These are phyloP conservation scores for Teratosphaeria gauchensis DNA, from an alignment of 2,329 filamentous ascomycete genomes.

Conservation along the genomic window DNA sequence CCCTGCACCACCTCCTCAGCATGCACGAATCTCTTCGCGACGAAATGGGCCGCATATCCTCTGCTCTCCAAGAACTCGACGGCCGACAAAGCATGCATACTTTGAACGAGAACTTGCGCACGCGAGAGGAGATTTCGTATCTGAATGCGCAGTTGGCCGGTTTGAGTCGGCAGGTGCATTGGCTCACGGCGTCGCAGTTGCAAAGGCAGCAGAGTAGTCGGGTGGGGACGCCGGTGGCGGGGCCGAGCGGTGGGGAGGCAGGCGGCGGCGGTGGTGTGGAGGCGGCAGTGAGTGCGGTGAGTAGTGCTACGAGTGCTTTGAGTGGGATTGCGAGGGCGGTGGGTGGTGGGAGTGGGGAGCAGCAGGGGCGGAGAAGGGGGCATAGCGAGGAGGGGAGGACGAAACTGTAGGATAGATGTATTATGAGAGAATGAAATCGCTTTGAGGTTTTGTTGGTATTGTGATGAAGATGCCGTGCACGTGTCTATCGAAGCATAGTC, in stretches of 20 bases:
- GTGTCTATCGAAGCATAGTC: too few species aligned
- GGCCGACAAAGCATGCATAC: slow-evolving; percentile 53
- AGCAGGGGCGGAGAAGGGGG: slow-evolving; percentile 16
- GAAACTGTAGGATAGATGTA: slow-evolving; percentile 21
- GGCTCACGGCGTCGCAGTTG: slow-evolving; percentile 50
- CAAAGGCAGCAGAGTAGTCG: slow-evolving; percentile 28
- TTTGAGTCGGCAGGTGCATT: slow-evolving; percentile 52
- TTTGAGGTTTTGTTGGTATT: too few species aligned
- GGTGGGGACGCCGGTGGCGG: slow-evolving; percentile 6
- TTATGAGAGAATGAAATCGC: background rate
- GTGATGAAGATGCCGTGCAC: too few species aligned
- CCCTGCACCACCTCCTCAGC: slow-evolving; percentile 49
- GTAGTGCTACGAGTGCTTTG: slow-evolving; percentile 14
- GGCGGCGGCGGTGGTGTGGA: slow-evolving; percentile 13
- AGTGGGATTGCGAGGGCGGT: slow-evolving; percentile 20
- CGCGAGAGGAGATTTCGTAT: slow-evolving; percentile 53
- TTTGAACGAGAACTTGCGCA: slow-evolving; percentile 52
- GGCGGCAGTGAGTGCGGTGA: slow-evolving; percentile 17
- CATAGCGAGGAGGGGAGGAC: slow-evolving; percentile 28
- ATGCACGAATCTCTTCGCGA: slow-evolving; percentile 53
- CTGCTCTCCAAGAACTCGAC: slow-evolving; percentile 49
- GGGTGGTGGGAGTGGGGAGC: slow-evolving; percentile 7
- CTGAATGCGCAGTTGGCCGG: slow-evolving; percentile 50
- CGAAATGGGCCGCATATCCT: slow-evolving; percentile 46
- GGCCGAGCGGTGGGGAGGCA: background rate